Evolutionary conservation across 306 rosid species (phyloP), one percentile per base, ranked within the genome.

Genomic region (Inga leiocalycina): DNA sequence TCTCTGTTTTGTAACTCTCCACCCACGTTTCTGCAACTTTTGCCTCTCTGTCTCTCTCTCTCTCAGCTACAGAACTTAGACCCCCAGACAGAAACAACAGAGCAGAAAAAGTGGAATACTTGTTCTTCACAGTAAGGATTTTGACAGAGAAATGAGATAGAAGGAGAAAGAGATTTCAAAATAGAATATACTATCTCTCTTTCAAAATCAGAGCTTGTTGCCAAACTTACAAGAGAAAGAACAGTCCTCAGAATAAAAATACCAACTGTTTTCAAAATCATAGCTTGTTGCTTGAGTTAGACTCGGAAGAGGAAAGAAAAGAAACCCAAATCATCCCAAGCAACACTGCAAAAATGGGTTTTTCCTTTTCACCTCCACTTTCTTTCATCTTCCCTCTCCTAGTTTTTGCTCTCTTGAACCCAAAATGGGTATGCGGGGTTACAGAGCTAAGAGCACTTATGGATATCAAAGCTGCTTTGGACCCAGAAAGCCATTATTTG

Each of bases 391-490:
- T 84, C 82, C n/a, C 84, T 67, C 48, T 89, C 41, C 72, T 88
- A 0, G 48, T 86, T 82, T 44, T 91, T 71, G 16, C 49, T 15
- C 39, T 90, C 72, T 44, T 82, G 46, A 79, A 68, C 83, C 86
- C 88, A 45, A 65, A 72, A 10, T 74, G 85, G 85, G 90, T 89
- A 8, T 72, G 39, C 82, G 94, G 85, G 54, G 85, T 81, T 69
- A 70, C 86, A 43, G 98, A 93, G 91, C 88, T 88, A 57, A 83
- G 74, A 84, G 88, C 94, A 32, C 90, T 93, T 24, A 72, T 90
- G 90, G 94, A 90, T 67, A 43, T 93, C 61, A 93, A 88, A 75
- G 76, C 91, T 2, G 74, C 84, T 79, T 72, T 93, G 87, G 98
- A 93, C 84, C 97, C 98, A 2, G 84, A 83, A n/a, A 45, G 76